Evolutionary conservation across 176 grass and related monocot genomes (phyloP).

Genomic region (Triticum monococcum): DNA sequence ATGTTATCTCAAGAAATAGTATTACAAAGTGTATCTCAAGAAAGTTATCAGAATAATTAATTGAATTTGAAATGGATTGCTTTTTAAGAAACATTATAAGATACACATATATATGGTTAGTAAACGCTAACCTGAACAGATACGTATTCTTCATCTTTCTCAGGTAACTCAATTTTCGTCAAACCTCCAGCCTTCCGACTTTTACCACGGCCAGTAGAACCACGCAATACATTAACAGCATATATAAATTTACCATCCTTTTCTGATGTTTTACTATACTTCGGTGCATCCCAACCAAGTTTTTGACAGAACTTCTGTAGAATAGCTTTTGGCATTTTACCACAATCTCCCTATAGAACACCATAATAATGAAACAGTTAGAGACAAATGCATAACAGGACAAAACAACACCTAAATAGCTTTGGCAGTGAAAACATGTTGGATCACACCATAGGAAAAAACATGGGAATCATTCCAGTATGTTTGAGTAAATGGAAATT

Average conservation of each 20-base stretch:
- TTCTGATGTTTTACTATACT: slow-evolving; percentile 80
- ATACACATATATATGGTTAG: slow-evolving; percentile 14
- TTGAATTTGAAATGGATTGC: neutral
- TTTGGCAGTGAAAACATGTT: slow-evolving; percentile 1
- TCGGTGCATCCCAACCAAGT: slow-evolving; percentile 94
- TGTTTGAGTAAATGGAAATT: neutral
- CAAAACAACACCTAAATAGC: slow-evolving; percentile 25
- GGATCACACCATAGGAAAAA: neutral
- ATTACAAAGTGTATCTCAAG: neutral
- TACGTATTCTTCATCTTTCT: slow-evolving; percentile 61
- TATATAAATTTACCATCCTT: slow-evolving; percentile 79
- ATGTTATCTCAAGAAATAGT: neutral
- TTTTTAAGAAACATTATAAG: slow-evolving; percentile 8
- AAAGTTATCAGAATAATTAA: slow-evolving; percentile 20
- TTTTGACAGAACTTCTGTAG: slow-evolving; percentile 87
- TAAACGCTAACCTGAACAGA: slow-evolving; percentile 70
- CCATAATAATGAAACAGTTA: slow-evolving; percentile 17
- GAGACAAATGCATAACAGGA: slow-evolving; percentile 21
- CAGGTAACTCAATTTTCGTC: slow-evolving; percentile 70
- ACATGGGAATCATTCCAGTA: neutral
- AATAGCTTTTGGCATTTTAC: slow-evolving; percentile 79
- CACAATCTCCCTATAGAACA: slow-evolving; percentile 58
- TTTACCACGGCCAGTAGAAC: slow-evolving; percentile 84
- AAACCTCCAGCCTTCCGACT: slow-evolving; percentile 93
- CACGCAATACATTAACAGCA: slow-evolving; percentile 79